Base-by-base conservation (phyloP, 441 rosid species). In the Corymbia citriodora region DNA sequence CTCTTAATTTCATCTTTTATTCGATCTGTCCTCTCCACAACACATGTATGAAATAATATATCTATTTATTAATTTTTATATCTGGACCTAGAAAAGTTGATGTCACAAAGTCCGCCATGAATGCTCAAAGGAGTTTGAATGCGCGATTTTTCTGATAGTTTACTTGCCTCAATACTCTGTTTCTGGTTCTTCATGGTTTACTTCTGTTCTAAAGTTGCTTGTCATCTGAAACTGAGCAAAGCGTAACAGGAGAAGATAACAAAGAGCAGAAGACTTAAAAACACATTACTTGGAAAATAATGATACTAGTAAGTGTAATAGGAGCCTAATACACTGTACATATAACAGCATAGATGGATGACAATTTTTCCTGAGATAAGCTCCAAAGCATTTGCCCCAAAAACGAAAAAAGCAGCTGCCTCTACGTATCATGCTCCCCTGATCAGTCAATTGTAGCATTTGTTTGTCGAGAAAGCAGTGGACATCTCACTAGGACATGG, bases 401-500 rank as follows among this genome's bases (percentile, higher is more conserved):
- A 40, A 48, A 79, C 10, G 90, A 91, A 72, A 89, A 23, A 55
- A 89, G 83, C 72, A 83, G 68, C 88, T 89, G 87, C 11, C 48
- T n/a, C 90, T 45, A 81, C 7, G 23, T 53, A n/a, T 29, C 17
- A 25, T 12, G 7, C 55, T 79, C 40, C 23, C 40, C 25, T 9
- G 8, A 70, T 52, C 83, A 19, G 90, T 92, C 92, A 96, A 91
- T 94, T 93, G 89, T 95, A 93, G 94, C 96, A 93, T 93, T 94
- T 95, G 93, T 93, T 92, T 79, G 96, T 90, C 59, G 98, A 93
- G 89, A 92, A 94, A 89, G 95, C 90, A n/a, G 96, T 92, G 70
- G 97, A 94, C 82, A 94, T 94, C 89, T 95, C 94, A 81, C 95
- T 94, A 33, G 94, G 96, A 91, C 95, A 94, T 2, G 93, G 90